Evolutionary conservation across 2,329 filamentous ascomycete species (phyloP).

Genomic region (Colletotrichum higginsianum): DNA sequence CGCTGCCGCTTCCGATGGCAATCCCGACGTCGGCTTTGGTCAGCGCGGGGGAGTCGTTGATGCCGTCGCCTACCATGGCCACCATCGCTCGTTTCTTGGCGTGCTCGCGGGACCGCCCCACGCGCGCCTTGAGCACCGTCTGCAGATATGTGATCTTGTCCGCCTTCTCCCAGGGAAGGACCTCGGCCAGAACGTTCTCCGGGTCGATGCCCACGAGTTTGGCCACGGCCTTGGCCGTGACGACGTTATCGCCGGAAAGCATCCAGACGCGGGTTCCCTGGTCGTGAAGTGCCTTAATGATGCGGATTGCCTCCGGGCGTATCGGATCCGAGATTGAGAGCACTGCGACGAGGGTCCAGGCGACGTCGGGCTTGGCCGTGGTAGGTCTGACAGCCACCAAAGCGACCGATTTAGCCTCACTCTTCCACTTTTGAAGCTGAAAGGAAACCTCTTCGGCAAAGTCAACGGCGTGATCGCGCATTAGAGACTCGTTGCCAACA

Average conservation of each 20-base stretch:
- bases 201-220: constrained; percentile 80
- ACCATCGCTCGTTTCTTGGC: constrained; percentile 66
- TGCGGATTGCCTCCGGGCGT: constrained; percentile 77
- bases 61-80: constrained; percentile 91
- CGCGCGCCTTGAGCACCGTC: constrained; percentile 60
- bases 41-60: constrained; percentile 90
- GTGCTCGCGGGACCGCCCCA: constrained; percentile 44
- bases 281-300: constrained; percentile 75
- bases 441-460: constrained; percentile 54
- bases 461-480: constrained; percentile 64
- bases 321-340: constrained; percentile 88
- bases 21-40: constrained; percentile 86
- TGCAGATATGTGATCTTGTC: constrained; percentile 78
- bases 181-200: constrained; percentile 86
- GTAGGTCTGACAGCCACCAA: constrained; percentile 64
- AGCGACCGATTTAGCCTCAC: constrained; percentile 74
- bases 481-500: constrained; percentile 81
- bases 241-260: constrained; percentile 92
- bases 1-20: constrained; percentile 86
- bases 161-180: constrained; percentile 87
- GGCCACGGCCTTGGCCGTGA: constrained; percentile 86
- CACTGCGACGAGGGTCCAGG: constrained; percentile 71
- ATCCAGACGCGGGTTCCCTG: constrained; percentile 86
- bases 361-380: constrained; percentile 24
- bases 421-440: constrained; percentile 70